Base-by-base conservation (phyloP, 768 basidiomycete species). In the Multifurca ochricompacta region DNA sequence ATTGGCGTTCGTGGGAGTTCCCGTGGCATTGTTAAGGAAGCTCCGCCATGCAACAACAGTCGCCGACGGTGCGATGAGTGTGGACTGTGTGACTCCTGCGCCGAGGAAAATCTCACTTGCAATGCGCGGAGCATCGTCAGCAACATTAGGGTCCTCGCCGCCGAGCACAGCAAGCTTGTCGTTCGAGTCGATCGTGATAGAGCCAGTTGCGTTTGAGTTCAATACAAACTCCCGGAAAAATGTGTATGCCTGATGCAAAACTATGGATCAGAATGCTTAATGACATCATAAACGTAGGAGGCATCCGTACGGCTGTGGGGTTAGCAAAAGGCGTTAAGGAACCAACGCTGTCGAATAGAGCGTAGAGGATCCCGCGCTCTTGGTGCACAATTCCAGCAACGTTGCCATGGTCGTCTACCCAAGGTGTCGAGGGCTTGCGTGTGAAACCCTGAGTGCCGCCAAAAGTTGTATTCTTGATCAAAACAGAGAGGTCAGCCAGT, bases 391-490 rank as follows among this genome's bases (percentile, higher is more conserved):
- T 80, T 0, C 86, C 87, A 0, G 79, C 83, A 51, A 79, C 75
- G 49, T 78, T 69, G 11, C 80, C 79, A 2, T 66, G 62, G 48
- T 85, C 82, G 47, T 81, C 79, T 50, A 67, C 69, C 83, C 85
- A 88, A 0, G 80, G 76, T 0, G 87, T 87, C 2, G 80, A 75
- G 0, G 87, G 87, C 53, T 76, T 73, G 43, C 78, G 73, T 3
- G 82, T 80, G 65, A 89, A 89, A 3, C 87, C 87, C 67, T 80
- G 83, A 39, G 82, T 80, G 6, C 84, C 86, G 23, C 84, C 85
- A 59, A 87, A 89, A 0, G 87, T 87, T 23, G 85, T 86, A 61
- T 89, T 89, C 82, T 87, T 34, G n/a, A n/a, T 48, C 18, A 11
- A 28, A 19, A n/a, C 23, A 19, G 18, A 28, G 3, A 36, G 6